Evolutionary conservation across 2,329 filamentous ascomycete species (phyloP), one percentile per base, ranked within the genome.

Genomic region (Beauveria sp.): DNA sequence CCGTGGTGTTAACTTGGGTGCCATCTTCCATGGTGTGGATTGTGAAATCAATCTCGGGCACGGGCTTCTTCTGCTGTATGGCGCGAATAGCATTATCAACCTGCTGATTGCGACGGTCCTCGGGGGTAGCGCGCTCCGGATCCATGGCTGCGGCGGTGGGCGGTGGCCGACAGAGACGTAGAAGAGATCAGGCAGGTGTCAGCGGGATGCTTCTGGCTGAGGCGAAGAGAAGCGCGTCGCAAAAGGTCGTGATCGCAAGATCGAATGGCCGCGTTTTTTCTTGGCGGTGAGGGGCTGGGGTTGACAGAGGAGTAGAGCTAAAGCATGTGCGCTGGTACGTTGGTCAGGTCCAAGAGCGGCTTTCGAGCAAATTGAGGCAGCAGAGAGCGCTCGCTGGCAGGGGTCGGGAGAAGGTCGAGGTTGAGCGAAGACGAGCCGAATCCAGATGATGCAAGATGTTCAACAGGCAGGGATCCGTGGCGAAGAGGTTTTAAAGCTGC

Each of bases 1-100:
- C 94, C 73, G 89, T 79, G 64, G 94, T 99, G 85, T 85, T 97
- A 73, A 99, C 94, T 79, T 96, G 91, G 59, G 85, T 87, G 72
- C 91, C 91, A 81, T 99, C 94, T 76, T 99, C 94, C 93, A 97
- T 97, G 64, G 90, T 94, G 77, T 99, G 94, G 71, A 99, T 86
- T 61, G 91, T 96, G 75, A 99, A 99, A 80, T 99, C 94, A 71
- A 99, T 97, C 82, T 97, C 93, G 62, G 94, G 94, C 55, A 96
- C 83, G 59, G 93, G 92, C 80, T 90, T 93, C 88, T 97, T 97
- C 70, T 97, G 86, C 75, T 88, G 87, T 71, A 99, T 92, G 63
- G 94, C 94, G 74, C 90, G 91, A 71, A 93, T 88, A 69, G 91
- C 89, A 84, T 91, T 93, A 79, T 96, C 91, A 72, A 97, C 84